Evolutionary conservation across 2,329 filamentous ascomycete species (phyloP).

Genomic region (Fusarium coicis): DNA sequence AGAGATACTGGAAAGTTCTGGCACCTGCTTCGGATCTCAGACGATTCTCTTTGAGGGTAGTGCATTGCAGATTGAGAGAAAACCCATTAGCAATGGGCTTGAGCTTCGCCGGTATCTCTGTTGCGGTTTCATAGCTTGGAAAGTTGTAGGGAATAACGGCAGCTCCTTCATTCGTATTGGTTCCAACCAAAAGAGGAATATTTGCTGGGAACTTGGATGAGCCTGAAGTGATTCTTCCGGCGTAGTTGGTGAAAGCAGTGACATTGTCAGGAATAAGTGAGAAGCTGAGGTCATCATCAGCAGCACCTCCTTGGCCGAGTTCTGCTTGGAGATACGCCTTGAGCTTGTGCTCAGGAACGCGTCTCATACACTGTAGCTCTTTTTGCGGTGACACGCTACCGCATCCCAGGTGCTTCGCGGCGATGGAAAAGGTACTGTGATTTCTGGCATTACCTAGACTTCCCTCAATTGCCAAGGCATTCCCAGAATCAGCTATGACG

Average conservation of each 20-base stretch:
- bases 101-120: constrained; percentile 10
- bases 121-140: constrained; percentile 21
- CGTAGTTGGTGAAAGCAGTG: constrained; percentile 26
- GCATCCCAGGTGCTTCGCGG: constrained; percentile 11
- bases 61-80: constrained; percentile 25
- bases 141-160: constrained; percentile 29
- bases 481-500: constrained; percentile 30
- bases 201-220: not conserved
- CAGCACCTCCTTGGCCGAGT: constrained; percentile 20
- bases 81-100: constrained; percentile 11
- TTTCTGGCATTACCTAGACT: constrained; percentile 7
- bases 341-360: not conserved
- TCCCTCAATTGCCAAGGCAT: constrained; percentile 24
- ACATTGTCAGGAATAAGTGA: constrained; percentile 19
- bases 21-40: constrained; percentile 21
- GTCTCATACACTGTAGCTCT: constrained; percentile 29
- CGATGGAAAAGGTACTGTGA: constrained; percentile 17
- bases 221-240: not conserved
- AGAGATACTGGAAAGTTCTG: constrained; percentile 31
- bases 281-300: constrained; percentile 21
- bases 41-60: constrained; percentile 15
- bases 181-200: constrained; percentile 26
- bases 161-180: constrained; percentile 31
- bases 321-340: constrained; percentile 30
- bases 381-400: not conserved